Conservation (phyloP, 2,329 filamentous ascomycete genomes). For the Juglanconis juglandina region DNA sequence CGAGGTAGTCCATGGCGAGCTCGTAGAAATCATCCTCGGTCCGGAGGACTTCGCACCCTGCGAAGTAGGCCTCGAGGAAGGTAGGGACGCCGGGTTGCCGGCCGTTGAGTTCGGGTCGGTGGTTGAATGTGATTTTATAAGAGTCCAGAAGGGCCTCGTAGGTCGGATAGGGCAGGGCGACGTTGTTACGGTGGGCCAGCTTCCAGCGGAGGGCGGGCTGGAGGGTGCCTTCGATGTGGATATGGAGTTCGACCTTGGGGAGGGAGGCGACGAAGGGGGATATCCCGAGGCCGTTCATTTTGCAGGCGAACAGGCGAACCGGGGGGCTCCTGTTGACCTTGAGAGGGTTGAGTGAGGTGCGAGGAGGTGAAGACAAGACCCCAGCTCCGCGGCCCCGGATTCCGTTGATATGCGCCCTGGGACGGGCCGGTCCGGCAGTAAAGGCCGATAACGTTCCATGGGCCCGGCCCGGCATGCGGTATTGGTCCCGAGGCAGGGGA, state of each 20-base stretch:
- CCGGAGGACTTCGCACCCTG: slow-evolving; percentile 30
- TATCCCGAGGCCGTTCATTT: not conserved
- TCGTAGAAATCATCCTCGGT: slow-evolving; percentile 37
- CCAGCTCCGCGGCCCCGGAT: no score
- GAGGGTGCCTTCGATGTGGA: slow-evolving; percentile 46
- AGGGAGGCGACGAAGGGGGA: slow-evolving; percentile 20
- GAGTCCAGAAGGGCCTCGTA: slow-evolving; percentile 31
- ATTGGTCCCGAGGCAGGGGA: no score
- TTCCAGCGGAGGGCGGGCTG: slow-evolving; percentile 38
- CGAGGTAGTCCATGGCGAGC: slow-evolving; percentile 36
- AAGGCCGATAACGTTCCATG: no score
- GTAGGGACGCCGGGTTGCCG: slow-evolving; percentile 26
- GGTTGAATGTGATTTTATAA: slow-evolving; percentile 33
- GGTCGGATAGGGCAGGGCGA: slow-evolving; percentile 28
- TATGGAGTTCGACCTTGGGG: slow-evolving; percentile 44
- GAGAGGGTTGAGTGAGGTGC: no score
- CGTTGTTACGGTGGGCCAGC: slow-evolving; percentile 36
- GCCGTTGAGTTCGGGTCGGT: slow-evolving; percentile 35
- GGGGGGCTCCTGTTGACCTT: no score
- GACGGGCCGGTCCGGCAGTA: no score
- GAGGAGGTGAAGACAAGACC: no score
- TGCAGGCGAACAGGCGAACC: not conserved
- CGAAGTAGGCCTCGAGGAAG: slow-evolving; percentile 33
- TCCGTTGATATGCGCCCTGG: no score
- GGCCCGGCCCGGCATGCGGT: no score